Conservation (phyloP, 2,329 filamentous ascomycete genomes). For the Cladosporium velox region DNA sequence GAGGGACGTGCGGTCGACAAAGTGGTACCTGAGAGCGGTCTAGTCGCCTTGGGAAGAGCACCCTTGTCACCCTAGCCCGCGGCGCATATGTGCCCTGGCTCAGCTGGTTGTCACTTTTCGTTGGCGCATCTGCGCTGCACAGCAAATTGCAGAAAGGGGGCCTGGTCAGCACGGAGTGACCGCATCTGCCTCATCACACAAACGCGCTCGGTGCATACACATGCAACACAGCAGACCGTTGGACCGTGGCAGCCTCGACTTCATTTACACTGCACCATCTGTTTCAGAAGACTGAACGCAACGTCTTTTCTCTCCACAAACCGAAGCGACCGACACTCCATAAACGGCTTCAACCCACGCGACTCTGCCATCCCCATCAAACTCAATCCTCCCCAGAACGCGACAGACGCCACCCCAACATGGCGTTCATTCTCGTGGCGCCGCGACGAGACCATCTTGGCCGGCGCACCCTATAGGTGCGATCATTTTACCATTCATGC, state of each 20-base stretch:
- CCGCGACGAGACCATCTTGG: neutral
- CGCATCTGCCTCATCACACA: neutral
- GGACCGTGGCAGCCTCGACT: slow-evolving; percentile 4
- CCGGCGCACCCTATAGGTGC: slow-evolving; percentile 12
- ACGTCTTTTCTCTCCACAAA: neutral
- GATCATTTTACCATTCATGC: neutral
- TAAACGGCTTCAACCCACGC: slow-evolving; percentile 3
- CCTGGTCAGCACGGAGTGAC: neutral
- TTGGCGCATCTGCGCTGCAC: neutral
- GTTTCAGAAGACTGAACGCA: slow-evolving; percentile 9
- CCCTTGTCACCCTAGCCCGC: slow-evolving; percentile 3
- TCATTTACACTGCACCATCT: slow-evolving; percentile 10
- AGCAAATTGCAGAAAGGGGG: slow-evolving; percentile 16
- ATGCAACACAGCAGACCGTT: slow-evolving; percentile 15
- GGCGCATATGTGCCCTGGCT: neutral
- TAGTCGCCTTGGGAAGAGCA: neutral
- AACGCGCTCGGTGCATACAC: slow-evolving; percentile 4
- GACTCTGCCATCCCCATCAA: slow-evolving; percentile 6
- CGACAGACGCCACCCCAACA: slow-evolving; percentile 18
- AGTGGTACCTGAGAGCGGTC: neutral
- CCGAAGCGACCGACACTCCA: slow-evolving; percentile 15
- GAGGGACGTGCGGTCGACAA: slow-evolving; percentile 8
- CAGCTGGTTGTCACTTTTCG: slow-evolving; percentile 2
- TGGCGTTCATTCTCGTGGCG: slow-evolving; percentile 12
- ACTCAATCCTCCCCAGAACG: slow-evolving; percentile 16